These are phyloP conservation scores for Mycena citricolor DNA, from an alignment of 1,284 basidiomycete genomes.

Conservation along the genomic window DNA sequence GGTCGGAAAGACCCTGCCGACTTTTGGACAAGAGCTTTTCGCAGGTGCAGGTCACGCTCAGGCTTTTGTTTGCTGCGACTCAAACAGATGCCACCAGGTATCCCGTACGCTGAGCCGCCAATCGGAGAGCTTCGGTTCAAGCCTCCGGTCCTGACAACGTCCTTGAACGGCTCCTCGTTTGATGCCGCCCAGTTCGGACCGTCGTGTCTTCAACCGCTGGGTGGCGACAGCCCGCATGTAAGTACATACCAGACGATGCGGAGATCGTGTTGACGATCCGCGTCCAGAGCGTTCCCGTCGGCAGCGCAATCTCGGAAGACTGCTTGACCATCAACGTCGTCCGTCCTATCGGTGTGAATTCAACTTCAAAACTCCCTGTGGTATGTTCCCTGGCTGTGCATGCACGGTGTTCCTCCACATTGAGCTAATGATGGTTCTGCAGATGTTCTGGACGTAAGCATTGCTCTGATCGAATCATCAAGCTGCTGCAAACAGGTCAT, in stretches of 20 bases:
- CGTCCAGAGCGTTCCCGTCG: too few species aligned
- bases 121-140: conserved; percentile 7
- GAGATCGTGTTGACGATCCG: too few species aligned
- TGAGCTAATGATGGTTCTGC: not conserved
- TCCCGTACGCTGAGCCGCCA: conserved; percentile 13
- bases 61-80: too few species aligned
- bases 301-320: conserved; percentile 23
- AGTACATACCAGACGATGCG: too few species aligned
- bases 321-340: conserved; percentile 27
- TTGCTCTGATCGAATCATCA: too few species aligned
- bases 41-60: conserved; percentile 9
- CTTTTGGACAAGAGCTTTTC: conserved; percentile 11
- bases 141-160: not conserved
- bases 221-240: too few species aligned
- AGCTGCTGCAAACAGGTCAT: not conserved
- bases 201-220: conserved; percentile 39
- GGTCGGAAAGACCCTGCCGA: conserved; percentile 4
- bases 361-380: conserved; percentile 24
- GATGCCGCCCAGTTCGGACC: conserved; percentile 40
- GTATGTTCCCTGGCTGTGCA: conserved; percentile 3
- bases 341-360: conserved; percentile 22
- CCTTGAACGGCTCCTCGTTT: conserved; percentile 29
- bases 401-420: not conserved
- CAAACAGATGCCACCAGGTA: too few species aligned
- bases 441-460: conserved; percentile 21